These are phyloP conservation scores for Polychaeton citri DNA, from an alignment of 2,329 filamentous ascomycete genomes.

Conservation along the genomic window DNA sequence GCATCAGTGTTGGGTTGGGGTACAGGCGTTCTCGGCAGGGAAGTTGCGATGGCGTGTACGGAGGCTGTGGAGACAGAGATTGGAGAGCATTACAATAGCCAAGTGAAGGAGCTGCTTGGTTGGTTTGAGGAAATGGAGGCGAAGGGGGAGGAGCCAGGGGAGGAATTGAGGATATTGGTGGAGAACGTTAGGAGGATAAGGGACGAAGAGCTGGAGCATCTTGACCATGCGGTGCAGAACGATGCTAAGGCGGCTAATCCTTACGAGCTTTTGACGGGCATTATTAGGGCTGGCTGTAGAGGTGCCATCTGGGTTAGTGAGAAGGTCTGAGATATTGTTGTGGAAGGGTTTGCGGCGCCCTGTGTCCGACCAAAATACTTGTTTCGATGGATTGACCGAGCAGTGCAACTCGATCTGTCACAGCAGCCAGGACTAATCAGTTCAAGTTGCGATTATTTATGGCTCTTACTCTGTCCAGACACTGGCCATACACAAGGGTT, in stretches of 20 bases:
- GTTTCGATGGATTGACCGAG: no score
- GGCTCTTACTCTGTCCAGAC: no score
- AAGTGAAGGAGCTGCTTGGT: constrained; percentile 67
- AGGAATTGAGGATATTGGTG: constrained; percentile 62
- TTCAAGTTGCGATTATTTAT: no score
- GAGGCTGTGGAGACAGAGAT: constrained; percentile 99
- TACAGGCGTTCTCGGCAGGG: constrained; percentile 75
- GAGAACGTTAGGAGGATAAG: constrained; percentile 66
- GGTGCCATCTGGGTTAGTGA: constrained; percentile 89
- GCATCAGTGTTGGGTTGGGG: constrained; percentile 77
- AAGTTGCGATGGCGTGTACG: constrained; percentile 96
- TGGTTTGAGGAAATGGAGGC: constrained; percentile 67
- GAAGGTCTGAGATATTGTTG: constrained; percentile 49
- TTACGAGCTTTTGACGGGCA: constrained; percentile 74
- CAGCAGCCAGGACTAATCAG: no score
- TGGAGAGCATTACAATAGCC: constrained; percentile 85
- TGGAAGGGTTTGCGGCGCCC: no score
- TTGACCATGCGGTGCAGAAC: constrained; percentile 88
- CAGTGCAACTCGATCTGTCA: no score
- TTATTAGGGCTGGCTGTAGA: constrained; percentile 80
- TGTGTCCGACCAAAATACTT: no score
- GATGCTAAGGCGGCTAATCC: constrained; percentile 83
- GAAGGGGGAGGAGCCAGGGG: constrained; percentile 66
- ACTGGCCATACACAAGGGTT: no score
- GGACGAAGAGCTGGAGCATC: constrained; percentile 92